These are phyloP conservation scores for Macrocystidia cucumis DNA, from an alignment of 1,284 basidiomycete genomes.

Conservation along the genomic window DNA sequence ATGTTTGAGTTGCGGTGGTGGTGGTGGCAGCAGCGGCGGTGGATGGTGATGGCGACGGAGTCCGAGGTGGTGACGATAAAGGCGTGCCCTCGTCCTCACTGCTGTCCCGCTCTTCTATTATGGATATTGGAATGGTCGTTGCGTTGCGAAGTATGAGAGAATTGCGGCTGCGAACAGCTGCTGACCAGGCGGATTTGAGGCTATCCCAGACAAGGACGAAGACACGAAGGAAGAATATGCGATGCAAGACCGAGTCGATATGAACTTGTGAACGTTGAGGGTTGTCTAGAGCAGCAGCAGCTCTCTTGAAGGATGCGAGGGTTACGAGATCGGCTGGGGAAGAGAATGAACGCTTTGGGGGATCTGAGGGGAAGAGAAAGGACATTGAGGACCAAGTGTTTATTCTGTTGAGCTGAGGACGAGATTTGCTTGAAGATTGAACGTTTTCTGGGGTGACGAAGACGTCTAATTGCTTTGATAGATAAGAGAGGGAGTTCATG, in stretches of 20 bases:
- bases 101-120: constrained; percentile 27
- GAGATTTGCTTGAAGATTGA: constrained; percentile 29
- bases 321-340: constrained; percentile 29
- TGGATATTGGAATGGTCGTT: no score
- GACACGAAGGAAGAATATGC: constrained; percentile 33
- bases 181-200: constrained; percentile 27
- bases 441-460: constrained; percentile 40
- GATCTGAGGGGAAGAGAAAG: constrained; percentile 33
- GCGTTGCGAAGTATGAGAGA: not conserved
- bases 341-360: constrained; percentile 40
- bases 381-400: constrained; percentile 54
- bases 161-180: constrained; percentile 5
- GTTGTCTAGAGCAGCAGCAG: constrained; percentile 15
- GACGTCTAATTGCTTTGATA: constrained; percentile 65
- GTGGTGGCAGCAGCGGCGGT: constrained; percentile 8
- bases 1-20: constrained; percentile 14
- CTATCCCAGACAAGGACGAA: constrained; percentile 32
- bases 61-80: constrained; percentile 9
- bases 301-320: constrained; percentile 19
- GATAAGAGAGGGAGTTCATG: constrained; percentile 67
- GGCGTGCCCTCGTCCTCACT: constrained; percentile 31
- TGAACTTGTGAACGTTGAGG: constrained; percentile 20
- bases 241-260: constrained; percentile 24
- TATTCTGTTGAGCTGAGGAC: constrained; percentile 34
- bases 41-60: constrained; percentile 9